Evolutionary conservation across 192 early-diverging fungal genomes (phyloP).

Genomic region (Obelidium mucronatum): DNA sequence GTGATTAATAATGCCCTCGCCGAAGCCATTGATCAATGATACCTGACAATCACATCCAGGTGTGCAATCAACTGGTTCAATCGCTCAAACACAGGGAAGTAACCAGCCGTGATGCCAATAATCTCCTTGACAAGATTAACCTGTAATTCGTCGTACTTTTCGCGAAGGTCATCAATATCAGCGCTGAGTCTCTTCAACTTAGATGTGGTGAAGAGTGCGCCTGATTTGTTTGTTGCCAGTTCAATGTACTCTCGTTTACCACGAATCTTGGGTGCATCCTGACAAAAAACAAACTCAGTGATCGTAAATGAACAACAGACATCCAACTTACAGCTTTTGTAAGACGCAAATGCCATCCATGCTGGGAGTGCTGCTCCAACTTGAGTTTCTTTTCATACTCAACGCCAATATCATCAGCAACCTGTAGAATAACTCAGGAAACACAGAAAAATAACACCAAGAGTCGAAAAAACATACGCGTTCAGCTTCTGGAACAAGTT

Average conservation of each 20-base stretch:
- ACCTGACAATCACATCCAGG: slow-evolving; percentile 88
- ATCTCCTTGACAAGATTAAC: slow-evolving; percentile 83
- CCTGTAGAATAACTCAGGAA: slow-evolving; percentile 42
- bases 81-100: slow-evolving; percentile 81
- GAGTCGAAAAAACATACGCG: slow-evolving; percentile 51
- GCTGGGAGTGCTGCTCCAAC: slow-evolving; percentile 82
- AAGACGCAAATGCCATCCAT: slow-evolving; percentile 88
- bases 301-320: not conserved
- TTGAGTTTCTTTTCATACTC: slow-evolving; percentile 90
- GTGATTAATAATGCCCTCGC: not conserved
- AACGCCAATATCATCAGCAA: slow-evolving; percentile 69
- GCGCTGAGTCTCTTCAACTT: slow-evolving; percentile 70
- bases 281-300: not conserved
- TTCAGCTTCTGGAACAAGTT: slow-evolving; percentile 68
- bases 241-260: slow-evolving; percentile 81
- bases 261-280: slow-evolving; percentile 75
- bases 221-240: slow-evolving; percentile 86
- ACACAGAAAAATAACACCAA: slow-evolving; percentile 16
- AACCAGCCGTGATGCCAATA: slow-evolving; percentile 84
- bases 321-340: slow-evolving; percentile 61
- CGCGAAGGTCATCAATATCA: slow-evolving; percentile 63
- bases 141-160: slow-evolving; percentile 75
- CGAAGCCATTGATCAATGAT: slow-evolving; percentile 1
- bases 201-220: slow-evolving; percentile 86
- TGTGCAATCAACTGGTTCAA: slow-evolving; percentile 80